A percentile compares a stretch with the other conserved stretches of the same genome.
These are phyloP conservation scores for Microcyclospora pomicola DNA, from an alignment of 2,329 filamentous ascomycete species.

Conservation along the genomic window DNA sequence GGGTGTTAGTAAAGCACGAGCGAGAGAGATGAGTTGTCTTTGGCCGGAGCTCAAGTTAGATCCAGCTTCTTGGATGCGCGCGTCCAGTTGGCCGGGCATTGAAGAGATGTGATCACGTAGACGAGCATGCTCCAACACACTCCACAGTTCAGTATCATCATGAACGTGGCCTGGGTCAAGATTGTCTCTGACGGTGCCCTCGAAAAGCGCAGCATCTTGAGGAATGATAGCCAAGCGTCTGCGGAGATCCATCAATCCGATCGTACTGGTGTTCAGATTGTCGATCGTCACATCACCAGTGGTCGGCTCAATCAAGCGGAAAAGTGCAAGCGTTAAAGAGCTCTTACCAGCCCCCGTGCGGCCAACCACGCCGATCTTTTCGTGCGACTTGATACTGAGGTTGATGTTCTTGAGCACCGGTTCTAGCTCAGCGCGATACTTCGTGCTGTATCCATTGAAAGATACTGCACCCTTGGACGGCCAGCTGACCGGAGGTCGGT, in stretches of 20 bases:
- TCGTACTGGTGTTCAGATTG: constrained; percentile 72
- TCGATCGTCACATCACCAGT: constrained; percentile 82
- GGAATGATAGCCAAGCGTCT: constrained; percentile 90
- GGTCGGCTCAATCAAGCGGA: constrained; percentile 84
- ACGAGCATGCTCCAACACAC: constrained; percentile 68
- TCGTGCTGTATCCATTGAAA: constrained; percentile 87
- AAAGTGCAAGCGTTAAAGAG: constrained; percentile 79
- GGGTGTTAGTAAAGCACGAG: constrained; percentile 82
- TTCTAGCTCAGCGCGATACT: constrained; percentile 80
- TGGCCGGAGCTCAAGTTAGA: constrained; percentile 94
- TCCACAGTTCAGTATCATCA: constrained; percentile 96
- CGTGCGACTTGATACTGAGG: constrained; percentile 82
- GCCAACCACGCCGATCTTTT: constrained; percentile 96
- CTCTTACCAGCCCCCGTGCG: constrained; percentile 94
- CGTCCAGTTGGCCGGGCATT: constrained; percentile 84
- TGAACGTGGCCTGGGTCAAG: constrained; percentile 88
- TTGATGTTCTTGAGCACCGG: constrained; percentile 87
- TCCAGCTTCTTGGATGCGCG: constrained; percentile 84
- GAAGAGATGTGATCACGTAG: constrained; percentile 76
- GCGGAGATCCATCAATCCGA: constrained; percentile 79
- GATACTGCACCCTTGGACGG: constrained; percentile 76
- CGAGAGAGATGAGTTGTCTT: constrained; percentile 83
- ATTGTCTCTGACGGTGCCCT: constrained; percentile 86
- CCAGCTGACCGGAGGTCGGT: constrained; percentile 80
- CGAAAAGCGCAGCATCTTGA: constrained; percentile 91